A percentile compares a stretch with the other conserved stretches of the same genome.
Conservation (phyloP, 257 asterid species). For the Jacaranda mimosifolia region DNA sequence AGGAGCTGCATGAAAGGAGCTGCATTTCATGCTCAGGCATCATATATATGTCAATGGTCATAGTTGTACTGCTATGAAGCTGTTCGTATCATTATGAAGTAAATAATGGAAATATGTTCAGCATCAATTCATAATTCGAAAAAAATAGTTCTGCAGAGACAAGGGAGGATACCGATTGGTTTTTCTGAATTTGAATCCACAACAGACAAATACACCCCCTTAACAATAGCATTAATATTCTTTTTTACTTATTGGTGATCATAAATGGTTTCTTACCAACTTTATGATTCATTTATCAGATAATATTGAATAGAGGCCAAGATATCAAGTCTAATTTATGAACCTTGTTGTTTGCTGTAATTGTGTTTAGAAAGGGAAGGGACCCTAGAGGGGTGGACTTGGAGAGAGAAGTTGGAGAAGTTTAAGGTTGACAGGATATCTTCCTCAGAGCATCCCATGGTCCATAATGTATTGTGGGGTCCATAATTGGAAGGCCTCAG, state of each 20-base stretch:
- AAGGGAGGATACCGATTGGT: not conserved
- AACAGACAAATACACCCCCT: not conserved
- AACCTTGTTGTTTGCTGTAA: not conserved
- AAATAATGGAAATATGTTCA: not conserved
- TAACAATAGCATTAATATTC: not conserved
- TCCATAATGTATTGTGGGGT: too few relatives aligned
- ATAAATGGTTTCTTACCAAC: too few relatives aligned
- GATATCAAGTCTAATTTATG: not conserved
- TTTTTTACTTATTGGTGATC: not conserved
- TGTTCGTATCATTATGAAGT: slow-evolving; percentile 6
- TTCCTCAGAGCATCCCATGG: too few relatives aligned
- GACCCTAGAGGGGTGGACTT: too few relatives aligned
- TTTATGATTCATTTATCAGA: not conserved
- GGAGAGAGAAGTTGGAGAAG: too few relatives aligned
- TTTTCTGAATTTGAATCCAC: not conserved
- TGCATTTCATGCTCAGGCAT: not conserved
- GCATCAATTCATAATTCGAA: not conserved
- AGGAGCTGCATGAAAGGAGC: too few relatives aligned
- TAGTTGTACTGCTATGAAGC: slow-evolving; percentile 12
- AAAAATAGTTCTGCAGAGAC: not conserved
- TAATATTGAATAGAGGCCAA: not conserved
- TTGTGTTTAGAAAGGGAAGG: too few relatives aligned
- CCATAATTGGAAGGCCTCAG: too few relatives aligned
- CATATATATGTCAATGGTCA: not conserved
- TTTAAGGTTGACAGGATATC: too few relatives aligned